phyloP scores from a whole-genome alignment of 495 filamentous ascomycete species.

The Lichenothelia convexa region DNA sequence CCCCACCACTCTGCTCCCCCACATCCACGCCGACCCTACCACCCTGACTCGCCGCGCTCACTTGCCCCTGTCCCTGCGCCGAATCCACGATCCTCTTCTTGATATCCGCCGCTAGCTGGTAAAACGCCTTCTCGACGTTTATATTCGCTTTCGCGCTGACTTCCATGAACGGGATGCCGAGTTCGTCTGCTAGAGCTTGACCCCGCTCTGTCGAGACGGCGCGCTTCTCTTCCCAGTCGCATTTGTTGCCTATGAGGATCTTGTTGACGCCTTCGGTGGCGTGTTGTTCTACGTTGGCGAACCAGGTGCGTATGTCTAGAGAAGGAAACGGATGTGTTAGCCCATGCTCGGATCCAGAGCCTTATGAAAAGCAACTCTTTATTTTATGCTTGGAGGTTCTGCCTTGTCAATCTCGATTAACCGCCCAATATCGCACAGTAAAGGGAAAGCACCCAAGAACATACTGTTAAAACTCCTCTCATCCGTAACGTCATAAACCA shows the following conservation, averaged over 20 bases:
- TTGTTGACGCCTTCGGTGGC: slow-evolving; percentile 99
- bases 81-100: slow-evolving; percentile 90
- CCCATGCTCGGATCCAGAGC: neutral
- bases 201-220: slow-evolving; percentile 83
- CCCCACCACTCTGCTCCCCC: slow-evolving; percentile 40
- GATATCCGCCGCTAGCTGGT: slow-evolving; percentile 85
- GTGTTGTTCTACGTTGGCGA: slow-evolving; percentile 97
- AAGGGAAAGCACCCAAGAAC: slow-evolving; percentile 13
- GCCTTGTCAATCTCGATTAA: no score
- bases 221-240: slow-evolving; percentile 98
- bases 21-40: slow-evolving; percentile 50
- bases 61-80: slow-evolving; percentile 45
- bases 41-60: slow-evolving; percentile 14
- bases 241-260: slow-evolving; percentile 99
- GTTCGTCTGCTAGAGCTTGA: slow-evolving; percentile 83
- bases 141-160: slow-evolving; percentile 97
- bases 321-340: neutral
- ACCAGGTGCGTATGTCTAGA: slow-evolving; percentile 97
- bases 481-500: slow-evolving; percentile 98
- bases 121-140: slow-evolving; percentile 99
- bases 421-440: no score
- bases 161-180: slow-evolving; percentile 96
- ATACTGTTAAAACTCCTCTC: slow-evolving; percentile 93
- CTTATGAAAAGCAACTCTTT: no score
- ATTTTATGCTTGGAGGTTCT: no score